Evolutionary conservation across 2,329 filamentous ascomycete species (phyloP).

Genomic region (Ploettnerulaceae sp.): DNA sequence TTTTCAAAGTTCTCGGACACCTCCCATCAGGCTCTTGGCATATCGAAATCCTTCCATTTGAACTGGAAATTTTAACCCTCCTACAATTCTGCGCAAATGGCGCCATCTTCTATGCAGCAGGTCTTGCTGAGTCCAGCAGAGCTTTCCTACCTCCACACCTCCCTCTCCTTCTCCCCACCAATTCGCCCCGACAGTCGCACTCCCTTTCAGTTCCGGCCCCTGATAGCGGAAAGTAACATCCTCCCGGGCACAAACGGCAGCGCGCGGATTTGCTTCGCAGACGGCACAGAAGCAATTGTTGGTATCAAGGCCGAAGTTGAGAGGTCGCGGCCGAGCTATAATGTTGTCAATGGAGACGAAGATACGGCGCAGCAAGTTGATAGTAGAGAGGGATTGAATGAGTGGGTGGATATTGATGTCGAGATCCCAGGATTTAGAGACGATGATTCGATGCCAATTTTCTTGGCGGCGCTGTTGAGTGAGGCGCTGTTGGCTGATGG

Average conservation of each 20-base stretch:
- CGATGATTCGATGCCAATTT: conserved; percentile 85
- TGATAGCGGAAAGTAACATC: conserved; percentile 86
- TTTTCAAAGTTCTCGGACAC: not conserved
- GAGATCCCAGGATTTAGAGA: conserved; percentile 89
- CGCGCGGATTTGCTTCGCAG: conserved; percentile 87
- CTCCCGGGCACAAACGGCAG: conserved; percentile 87
- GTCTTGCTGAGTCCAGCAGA: conserved; percentile 88
- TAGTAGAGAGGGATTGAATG: conserved; percentile 44
- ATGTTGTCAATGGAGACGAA: conserved; percentile 35
- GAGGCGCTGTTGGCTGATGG: conserved; percentile 78
- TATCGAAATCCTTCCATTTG: not conserved
- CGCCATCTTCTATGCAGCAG: conserved; percentile 52
- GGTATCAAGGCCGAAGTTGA: conserved; percentile 95
- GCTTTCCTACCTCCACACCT: conserved; percentile 88
- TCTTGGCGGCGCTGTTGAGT: conserved; percentile 79
- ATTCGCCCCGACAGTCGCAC: conserved; percentile 84
- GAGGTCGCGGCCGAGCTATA: conserved; percentile 46
- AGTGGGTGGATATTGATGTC: conserved; percentile 85
- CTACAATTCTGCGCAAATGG: conserved; percentile 38
- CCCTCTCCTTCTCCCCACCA: conserved; percentile 74
- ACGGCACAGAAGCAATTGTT: conserved; percentile 93
- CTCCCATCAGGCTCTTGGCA: not conserved
- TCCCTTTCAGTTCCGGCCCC: conserved; percentile 80
- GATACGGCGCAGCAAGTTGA: conserved; percentile 31
- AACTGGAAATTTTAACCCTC: not conserved